Percentiles rank a stretch among this genome's conserved stretches.
phyloP scores from a whole-genome alignment of 2,329 filamentous ascomycete species.

The Talaromyces sp. region DNA sequence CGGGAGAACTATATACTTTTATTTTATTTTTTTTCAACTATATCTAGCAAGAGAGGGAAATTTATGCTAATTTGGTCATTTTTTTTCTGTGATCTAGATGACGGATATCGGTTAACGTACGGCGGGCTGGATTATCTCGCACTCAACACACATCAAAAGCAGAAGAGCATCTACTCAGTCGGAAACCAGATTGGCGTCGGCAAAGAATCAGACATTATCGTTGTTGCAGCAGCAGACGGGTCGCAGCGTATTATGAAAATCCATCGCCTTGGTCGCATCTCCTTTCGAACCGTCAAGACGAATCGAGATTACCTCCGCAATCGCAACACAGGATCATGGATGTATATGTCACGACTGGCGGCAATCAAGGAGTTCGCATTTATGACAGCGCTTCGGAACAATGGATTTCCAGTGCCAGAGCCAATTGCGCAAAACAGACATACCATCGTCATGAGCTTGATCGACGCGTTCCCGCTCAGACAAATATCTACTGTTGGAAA shows the following conservation, averaged over 20 bases:
- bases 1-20: not conserved
- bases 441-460: slow-evolving; percentile 91
- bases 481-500: slow-evolving; percentile 82
- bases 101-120: slow-evolving; percentile 94
- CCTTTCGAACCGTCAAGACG: slow-evolving; percentile 91
- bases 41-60: not conserved
- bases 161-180: slow-evolving; percentile 80
- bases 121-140: slow-evolving; percentile 97
- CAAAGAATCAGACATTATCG: slow-evolving; percentile 95
- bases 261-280: slow-evolving; percentile 90
- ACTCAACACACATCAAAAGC: slow-evolving; percentile 79
- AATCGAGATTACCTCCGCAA: slow-evolving; percentile 94
- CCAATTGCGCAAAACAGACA: slow-evolving; percentile 87
- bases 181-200: slow-evolving; percentile 93
- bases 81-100: slow-evolving; percentile 49
- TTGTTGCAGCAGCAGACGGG: slow-evolving; percentile 77
- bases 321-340: slow-evolving; percentile 79
- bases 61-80: not conserved
- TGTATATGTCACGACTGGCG: slow-evolving; percentile 92
- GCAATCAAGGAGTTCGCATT: slow-evolving; percentile 94
- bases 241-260: slow-evolving; percentile 86
- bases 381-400: slow-evolving; percentile 78
- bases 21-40: not conserved
- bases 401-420: slow-evolving; percentile 84
- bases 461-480: slow-evolving; percentile 86